Conservation (phyloP, 75 land plant genomes). For the Sequoiadendron giganteum region DNA sequence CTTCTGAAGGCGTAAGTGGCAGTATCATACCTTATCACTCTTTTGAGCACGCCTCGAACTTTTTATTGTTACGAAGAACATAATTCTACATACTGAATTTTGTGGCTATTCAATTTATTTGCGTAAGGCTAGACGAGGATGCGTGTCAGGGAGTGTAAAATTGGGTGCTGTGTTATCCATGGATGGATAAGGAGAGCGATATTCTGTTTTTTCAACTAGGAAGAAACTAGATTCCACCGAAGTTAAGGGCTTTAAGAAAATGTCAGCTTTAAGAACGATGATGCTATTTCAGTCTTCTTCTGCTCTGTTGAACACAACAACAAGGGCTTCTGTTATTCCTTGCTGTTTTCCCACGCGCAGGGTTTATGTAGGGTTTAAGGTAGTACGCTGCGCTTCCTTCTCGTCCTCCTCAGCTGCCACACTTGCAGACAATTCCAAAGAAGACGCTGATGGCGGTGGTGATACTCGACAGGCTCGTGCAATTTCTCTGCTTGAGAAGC, state of each 20-base stretch:
- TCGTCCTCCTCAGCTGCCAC: neutral
- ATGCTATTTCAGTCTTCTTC: neutral
- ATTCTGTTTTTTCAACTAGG: neutral
- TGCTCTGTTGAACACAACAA: neutral
- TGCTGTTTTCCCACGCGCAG: neutral
- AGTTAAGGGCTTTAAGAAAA: neutral
- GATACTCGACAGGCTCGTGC: neutral
- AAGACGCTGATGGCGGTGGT: neutral
- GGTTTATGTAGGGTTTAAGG: conserved; percentile 7
- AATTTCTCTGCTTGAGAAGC: conserved; percentile 35
- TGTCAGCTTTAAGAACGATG: neutral
- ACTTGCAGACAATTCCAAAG: neutral
- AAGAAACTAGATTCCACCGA: neutral
- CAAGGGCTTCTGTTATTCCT: neutral
- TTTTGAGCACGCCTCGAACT: too few species aligned
- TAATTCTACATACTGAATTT: too few species aligned
- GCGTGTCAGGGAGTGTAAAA: too few species aligned
- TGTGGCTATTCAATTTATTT: too few species aligned
- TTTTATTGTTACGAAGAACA: too few species aligned
- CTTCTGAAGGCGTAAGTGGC: too few species aligned
- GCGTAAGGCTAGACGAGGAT: too few species aligned
- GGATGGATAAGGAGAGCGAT: neutral
- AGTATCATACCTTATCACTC: too few species aligned
- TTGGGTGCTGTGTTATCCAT: neutral
- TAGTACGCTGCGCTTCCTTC: neutral